Base-by-base conservation (phyloP, 2,329 filamentous ascomycete genomes). In the Ambrosiella beaveri region DNA sequence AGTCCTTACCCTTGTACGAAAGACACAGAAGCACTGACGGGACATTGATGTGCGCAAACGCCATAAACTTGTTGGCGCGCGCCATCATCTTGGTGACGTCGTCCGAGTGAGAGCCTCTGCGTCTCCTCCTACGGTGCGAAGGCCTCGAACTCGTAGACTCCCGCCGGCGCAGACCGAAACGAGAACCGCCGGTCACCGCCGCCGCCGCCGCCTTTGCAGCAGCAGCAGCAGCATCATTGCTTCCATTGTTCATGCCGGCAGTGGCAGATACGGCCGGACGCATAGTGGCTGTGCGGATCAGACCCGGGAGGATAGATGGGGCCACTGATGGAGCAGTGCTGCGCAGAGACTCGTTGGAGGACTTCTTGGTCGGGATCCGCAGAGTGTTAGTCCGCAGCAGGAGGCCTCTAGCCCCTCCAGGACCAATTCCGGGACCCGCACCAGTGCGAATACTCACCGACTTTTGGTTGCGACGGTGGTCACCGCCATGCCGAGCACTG, bases 81-180 rank as follows among this genome's bases (percentile, higher is more conserved):
- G 81, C 83, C 71, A 98, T 91, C 93, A 98, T 98, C 72, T 94
- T 88, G 9, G 88, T 93, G 47, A 98, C 75, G 67, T 98, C 94
- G 66, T 98, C 93, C 0, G 85, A 85, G 4, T 81, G 78, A 61
- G 81, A 79, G 58, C 53, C 59, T 35, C 59, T 39, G n/a, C 59
- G 50, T 11, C 59, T 52, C 15, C 54, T 41, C 6, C 54, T 38
- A 3, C 58, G 54, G 36, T 54, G 44, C 38, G 58, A 59, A 84
- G 79, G 55, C 81, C 79, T 59, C 79, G 56, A 39, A 37, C 5
- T 67, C 45, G 67, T 63, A 54, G 76, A 66, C 59, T 70, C 68
- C 64, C 75, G 71, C 67, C 76, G 70, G 63, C 76, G 70, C 65
- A 81, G 69, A 61, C 73, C 70, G 66, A 85, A 87, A 15, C 80